Base-by-base conservation (phyloP, 2,329 filamentous ascomycete genomes). In the Akanthomyces muscarius region DNA sequence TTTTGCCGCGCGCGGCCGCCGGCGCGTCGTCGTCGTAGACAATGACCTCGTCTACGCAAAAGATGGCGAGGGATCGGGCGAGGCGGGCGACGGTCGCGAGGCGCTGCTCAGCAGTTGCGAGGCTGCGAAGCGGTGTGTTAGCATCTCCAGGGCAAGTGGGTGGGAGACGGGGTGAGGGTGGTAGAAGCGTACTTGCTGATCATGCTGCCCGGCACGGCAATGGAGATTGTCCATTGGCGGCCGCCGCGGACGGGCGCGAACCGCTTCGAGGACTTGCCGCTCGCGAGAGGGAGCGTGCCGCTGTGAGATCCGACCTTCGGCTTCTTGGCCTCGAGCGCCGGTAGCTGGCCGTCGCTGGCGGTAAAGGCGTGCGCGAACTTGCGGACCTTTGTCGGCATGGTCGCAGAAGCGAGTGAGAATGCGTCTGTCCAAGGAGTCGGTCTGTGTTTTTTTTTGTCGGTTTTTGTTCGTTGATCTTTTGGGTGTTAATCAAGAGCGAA, bases 21-120 rank as follows among this genome's bases (percentile, higher is more conserved):
- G 81, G 81, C 42, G 80, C 81, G 75, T 96, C 92, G 71, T 94
- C 92, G 71, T 94, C 87, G 74, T 90, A 96, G 61, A 96, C 79
- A 57, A 96, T 82, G 36, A 96, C 82, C 76, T 96, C 92, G 72
- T 96, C 92, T 68, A 96, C 83, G 70, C 86, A 89, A 76, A 95
- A 96, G 66, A 96, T 88, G 65, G 90, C 89, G 58, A 92, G 83
- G 41, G 91, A 90, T 60, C 92, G 89, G 6, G 91, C 91, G 60
- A 96, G 87, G 66, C 89, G 87, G 8, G 89, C 90, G 1, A 88
- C 89, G 54, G 90, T 81, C 54, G 83, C 82, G 42, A 89, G 91
- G 72, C 91, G 89, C 71, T 91, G 87, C 65, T 96, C 91, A 66
- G 88, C 86, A 11, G 88, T 89, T 63, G 85, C 80, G 44, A 88